Percentiles rank a stretch among this genome's conserved stretches.
phyloP scores from a whole-genome alignment of 345 rosid genomes.

The Brassica incana region DNA sequence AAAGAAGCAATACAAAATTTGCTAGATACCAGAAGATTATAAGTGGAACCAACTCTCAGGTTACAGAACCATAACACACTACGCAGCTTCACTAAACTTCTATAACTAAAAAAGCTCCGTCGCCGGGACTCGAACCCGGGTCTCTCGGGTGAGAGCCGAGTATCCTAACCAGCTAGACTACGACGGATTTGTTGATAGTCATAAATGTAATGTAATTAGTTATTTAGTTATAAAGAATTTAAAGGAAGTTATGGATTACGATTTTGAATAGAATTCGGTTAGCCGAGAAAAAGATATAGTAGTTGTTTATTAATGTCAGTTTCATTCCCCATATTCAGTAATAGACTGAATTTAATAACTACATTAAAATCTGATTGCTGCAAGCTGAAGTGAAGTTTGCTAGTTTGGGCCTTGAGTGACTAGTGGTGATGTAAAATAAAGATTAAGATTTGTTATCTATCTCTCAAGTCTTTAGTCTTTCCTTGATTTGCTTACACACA shows the following conservation, averaged over 20 bases:
- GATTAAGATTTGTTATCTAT: neutral
- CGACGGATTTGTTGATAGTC: constrained; percentile 26
- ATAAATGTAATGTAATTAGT: neutral
- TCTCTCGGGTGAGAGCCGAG: constrained; percentile 78
- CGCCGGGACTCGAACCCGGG: constrained; percentile 76
- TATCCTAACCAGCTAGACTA: constrained; percentile 70
- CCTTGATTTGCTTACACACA: neutral
- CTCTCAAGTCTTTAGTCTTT: neutral
- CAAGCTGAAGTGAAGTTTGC: neutral
- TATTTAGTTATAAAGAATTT: neutral
- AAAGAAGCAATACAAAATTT: constrained; percentile 24
- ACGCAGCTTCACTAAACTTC: constrained; percentile 38
- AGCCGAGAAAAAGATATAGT: neutral
- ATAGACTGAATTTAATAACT: neutral
- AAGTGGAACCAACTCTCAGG: constrained; percentile 12
- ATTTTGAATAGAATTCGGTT: neutral
- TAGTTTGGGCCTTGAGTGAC: neutral
- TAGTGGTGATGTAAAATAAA: neutral
- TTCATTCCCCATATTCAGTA: neutral
- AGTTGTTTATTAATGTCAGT: neutral
- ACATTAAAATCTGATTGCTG: neutral
- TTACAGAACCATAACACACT: neutral
- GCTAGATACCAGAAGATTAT: constrained; percentile 12
- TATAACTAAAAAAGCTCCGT: constrained; percentile 50
- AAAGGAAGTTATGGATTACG: neutral